Percentiles rank a stretch among this genome's conserved stretches.
These are phyloP conservation scores for Hibiscus mutabilis DNA, from an alignment of 345 rosid species.

Conservation along the genomic window DNA sequence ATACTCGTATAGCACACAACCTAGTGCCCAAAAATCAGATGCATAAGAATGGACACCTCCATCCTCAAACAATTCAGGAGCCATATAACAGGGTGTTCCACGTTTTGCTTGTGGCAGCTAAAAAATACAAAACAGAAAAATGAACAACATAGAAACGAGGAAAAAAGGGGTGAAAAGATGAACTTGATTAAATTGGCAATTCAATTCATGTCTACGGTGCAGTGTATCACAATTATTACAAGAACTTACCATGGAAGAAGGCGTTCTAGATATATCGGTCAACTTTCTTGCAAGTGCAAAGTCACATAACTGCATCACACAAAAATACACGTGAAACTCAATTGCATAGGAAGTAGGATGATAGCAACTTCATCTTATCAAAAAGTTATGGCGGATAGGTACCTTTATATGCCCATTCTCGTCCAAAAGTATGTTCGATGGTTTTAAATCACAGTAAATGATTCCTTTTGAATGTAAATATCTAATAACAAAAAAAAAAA, in stretches of 20 bases:
- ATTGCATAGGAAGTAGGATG: constrained; percentile 9
- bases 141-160: not conserved
- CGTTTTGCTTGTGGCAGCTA: constrained; percentile 86
- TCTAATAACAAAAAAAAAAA: constrained; percentile 28
- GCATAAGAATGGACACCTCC: constrained; percentile 98
- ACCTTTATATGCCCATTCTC: constrained; percentile 93
- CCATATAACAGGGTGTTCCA: constrained; percentile 98
- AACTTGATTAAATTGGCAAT: constrained; percentile 11
- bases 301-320: constrained; percentile 79
- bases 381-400: constrained; percentile 8
- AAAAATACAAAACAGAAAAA: constrained; percentile 5
- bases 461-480: constrained; percentile 85
- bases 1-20: constrained; percentile 93
- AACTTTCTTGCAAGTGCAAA: constrained; percentile 88
- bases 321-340: constrained; percentile 9
- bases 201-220: not conserved
- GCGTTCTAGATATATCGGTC: constrained; percentile 59
- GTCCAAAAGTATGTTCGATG: constrained; percentile 89
- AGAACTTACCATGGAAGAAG: constrained; percentile 53
- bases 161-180: not conserved
- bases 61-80: constrained; percentile 97
- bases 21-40: constrained; percentile 97
- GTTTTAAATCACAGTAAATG: constrained; percentile 89
- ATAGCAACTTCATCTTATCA: constrained; percentile 9
- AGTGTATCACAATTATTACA: constrained; percentile 1